Evolutionary conservation across 257 asterid genomes (phyloP).

Genomic region (Solanum tarapatanum): DNA sequence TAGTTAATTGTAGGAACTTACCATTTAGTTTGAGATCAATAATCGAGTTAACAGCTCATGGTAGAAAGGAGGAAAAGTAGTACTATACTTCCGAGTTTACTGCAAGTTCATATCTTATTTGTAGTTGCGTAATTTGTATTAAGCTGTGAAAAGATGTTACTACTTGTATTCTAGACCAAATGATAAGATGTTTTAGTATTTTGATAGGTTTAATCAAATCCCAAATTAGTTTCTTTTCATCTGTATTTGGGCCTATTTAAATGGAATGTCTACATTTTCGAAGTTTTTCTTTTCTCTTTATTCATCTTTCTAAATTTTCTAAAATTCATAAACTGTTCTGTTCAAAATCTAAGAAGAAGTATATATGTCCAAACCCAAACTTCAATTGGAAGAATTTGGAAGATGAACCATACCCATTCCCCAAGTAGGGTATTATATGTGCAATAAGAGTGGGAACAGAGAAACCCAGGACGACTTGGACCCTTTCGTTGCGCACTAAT

Average conservation of each 20-base stretch:
- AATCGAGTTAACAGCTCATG: not conserved
- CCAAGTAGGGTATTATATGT: not conserved
- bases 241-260: not conserved
- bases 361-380: not conserved
- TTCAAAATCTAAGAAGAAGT: not conserved
- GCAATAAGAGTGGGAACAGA: not conserved
- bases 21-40: not conserved
- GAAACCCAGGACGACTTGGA: not conserved
- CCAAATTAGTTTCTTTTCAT: not conserved
- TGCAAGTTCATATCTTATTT: not conserved
- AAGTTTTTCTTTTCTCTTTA: not conserved
- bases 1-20: not conserved
- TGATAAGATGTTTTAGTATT: not conserved
- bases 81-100: not conserved
- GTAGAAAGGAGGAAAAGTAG: not conserved
- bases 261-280: not conserved
- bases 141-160: not conserved
- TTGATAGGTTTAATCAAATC: not conserved
- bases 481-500: not conserved
- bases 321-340: not conserved
- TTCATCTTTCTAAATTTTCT: not conserved
- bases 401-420: not conserved
- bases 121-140: not conserved
- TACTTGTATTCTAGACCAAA: not conserved
- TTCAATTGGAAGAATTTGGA: not conserved